Evolutionary conservation across 2,329 filamentous ascomycete species (phyloP), one percentile per base, ranked within the genome.

Genomic region (Cladophialophora immunda): DNA sequence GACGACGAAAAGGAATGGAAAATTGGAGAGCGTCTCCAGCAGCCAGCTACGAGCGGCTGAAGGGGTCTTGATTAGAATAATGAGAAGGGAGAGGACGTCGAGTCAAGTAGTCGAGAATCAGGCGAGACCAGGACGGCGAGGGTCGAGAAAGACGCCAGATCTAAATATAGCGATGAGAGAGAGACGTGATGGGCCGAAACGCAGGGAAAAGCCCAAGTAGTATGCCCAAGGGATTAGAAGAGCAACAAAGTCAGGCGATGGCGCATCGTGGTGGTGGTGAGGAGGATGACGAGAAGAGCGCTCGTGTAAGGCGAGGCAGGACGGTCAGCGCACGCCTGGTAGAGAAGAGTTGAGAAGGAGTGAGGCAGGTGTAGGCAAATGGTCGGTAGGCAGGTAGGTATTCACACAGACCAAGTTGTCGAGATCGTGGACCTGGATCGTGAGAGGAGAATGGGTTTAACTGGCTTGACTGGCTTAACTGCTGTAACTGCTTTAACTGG

Each of bases 161-260:
- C 67, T 69, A 69, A 69, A 69, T 69, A 67, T 69, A 69, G 67
- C 45, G 45, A 50, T 15, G 4, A 27, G 19, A 50, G 19, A 50
- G 22, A 50, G 45, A 50, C 9, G 45, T 50, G 34, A 56, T 53
- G 52, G 56, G 55, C 60, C 52, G 56, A 64, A 67, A 67, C 65
- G 53, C 45, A 57, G 53, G 60, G 13, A 38, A 45, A 55, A 22
- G 45, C 27, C 22, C 19, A 50, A 27, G 38, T 19, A 50, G 45
- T 50, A 15, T 50, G 45, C 45, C 8, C 4, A 11, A 27, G 45
- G 45, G 55, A 60, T 61, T 63, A 67, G 59, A 67, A 59, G 58
- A 55, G 41, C 34, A 67, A 6, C 34, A 59, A 11, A 15, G 55
- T 56, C 65, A 60, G 58, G 65, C 47, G 55, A 45, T 32, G 60